These are phyloP conservation scores for Solanum corneliomulleri DNA, from an alignment of 257 asterid genomes.

Conservation along the genomic window DNA sequence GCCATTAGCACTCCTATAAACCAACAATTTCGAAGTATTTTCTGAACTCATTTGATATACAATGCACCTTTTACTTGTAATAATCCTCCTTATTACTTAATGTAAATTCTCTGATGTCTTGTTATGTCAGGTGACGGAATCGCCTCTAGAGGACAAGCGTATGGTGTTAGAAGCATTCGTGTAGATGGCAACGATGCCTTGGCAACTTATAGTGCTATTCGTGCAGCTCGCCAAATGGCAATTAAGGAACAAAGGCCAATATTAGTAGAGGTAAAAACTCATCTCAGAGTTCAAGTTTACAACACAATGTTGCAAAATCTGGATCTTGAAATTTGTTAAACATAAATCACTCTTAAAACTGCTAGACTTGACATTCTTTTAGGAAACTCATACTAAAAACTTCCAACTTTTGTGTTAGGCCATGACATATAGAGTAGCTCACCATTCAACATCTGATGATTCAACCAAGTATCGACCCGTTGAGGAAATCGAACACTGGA, in stretches of 20 bases:
- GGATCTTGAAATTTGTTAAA: background rate
- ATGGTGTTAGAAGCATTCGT: conserved; percentile 69
- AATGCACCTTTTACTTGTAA: background rate
- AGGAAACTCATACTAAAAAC: background rate
- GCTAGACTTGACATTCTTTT: background rate
- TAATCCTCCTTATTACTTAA: background rate
- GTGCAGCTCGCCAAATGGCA: conserved; percentile 74
- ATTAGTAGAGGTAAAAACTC: conserved; percentile 57
- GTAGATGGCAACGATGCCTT: conserved; percentile 86
- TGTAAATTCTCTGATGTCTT: background rate
- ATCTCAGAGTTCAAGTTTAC: background rate
- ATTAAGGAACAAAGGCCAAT: conserved; percentile 60
- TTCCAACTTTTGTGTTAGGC: conserved; percentile 19
- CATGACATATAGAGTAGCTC: conserved; percentile 76
- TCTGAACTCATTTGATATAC: background rate
- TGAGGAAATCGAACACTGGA: conserved; percentile 78
- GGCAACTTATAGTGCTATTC: conserved; percentile 53
- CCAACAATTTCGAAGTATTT: conserved; percentile 67
- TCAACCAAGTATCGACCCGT: conserved; percentile 74
- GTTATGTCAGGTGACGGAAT: conserved; percentile 69
- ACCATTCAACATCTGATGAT: conserved; percentile 91
- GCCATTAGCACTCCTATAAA: conserved; percentile 82
- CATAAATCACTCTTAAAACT: background rate
- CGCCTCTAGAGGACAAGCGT: conserved; percentile 69
- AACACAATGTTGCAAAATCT: background rate